Percentiles rank a stretch among this genome's conserved stretches.
Conservation (phyloP, 2,329 filamentous ascomycete genomes). For the Tetracladium maxilliforme region DNA sequence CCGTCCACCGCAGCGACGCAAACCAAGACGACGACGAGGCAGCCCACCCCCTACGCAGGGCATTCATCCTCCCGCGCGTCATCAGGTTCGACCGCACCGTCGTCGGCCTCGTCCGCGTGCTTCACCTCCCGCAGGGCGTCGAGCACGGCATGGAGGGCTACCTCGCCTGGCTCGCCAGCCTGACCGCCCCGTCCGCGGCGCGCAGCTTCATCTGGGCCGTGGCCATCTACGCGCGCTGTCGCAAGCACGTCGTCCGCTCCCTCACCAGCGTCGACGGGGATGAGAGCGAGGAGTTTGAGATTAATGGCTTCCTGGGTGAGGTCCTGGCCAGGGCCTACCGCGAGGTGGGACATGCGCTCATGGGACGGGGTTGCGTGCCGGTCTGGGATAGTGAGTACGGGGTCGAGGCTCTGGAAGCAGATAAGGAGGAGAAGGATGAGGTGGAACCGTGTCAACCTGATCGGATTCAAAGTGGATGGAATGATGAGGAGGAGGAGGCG, state of each 20-base stretch:
- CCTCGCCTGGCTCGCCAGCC: slow-evolving; percentile 16
- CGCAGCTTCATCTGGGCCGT: slow-evolving; percentile 15
- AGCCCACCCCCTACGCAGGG: background rate
- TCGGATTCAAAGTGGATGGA: too few relatives aligned
- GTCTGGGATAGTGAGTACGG: too few relatives aligned
- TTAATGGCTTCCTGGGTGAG: slow-evolving; percentile 13
- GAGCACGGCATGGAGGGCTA: slow-evolving; percentile 11
- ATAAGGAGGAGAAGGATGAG: too few relatives aligned
- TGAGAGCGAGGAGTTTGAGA: slow-evolving; percentile 9
- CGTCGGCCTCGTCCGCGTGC: slow-evolving; percentile 15
- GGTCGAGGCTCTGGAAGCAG: too few relatives aligned
- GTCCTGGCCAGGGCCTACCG: slow-evolving; percentile 14
- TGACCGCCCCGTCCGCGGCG: slow-evolving; percentile 9
- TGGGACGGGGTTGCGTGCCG: too few relatives aligned
- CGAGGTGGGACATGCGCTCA: slow-evolving; percentile 13
- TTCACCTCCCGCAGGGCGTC: slow-evolving; percentile 8
- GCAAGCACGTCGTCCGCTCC: slow-evolving; percentile 11
- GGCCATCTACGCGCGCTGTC: slow-evolving; percentile 12
- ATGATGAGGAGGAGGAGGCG: too few relatives aligned
- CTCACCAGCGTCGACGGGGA: slow-evolving; percentile 4
- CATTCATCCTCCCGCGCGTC: background rate
- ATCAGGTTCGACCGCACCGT: slow-evolving; percentile 7
- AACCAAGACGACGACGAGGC: background rate
- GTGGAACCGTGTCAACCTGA: too few relatives aligned
- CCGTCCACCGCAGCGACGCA: too few relatives aligned